phyloP scores from a whole-genome alignment of 169 alveolate species.

The Babesia bigemina region DNA sequence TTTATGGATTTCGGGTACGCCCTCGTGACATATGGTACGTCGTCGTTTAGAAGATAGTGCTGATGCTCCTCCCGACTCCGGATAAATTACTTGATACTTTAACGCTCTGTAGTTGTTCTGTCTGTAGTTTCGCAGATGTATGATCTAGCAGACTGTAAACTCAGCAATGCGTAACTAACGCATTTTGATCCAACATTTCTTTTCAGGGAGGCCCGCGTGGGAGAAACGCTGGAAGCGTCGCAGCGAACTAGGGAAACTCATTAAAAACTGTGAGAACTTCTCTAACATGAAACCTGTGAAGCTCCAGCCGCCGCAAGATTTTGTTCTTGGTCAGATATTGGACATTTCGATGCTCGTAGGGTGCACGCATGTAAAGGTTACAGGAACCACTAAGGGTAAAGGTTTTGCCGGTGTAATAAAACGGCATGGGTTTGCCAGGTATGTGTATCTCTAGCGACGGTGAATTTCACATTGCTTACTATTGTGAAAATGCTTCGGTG shows the following conservation, averaged over 20 bases:
- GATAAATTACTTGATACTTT: not conserved
- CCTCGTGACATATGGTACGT: slow-evolving; percentile 74
- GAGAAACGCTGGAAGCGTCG: slow-evolving; percentile 77
- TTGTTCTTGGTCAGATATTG: slow-evolving; percentile 80
- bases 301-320: slow-evolving; percentile 85
- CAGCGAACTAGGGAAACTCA: slow-evolving; percentile 74
- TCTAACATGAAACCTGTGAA: slow-evolving; percentile 74
- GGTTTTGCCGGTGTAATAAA: slow-evolving; percentile 91
- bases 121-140: not conserved
- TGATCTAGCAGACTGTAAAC: not conserved
- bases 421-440: slow-evolving; percentile 90
- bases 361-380: slow-evolving; percentile 86
- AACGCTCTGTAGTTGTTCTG: not conserved
- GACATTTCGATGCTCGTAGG: slow-evolving; percentile 85
- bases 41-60: not conserved
- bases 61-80: no score
- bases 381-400: slow-evolving; percentile 89
- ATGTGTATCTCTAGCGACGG: slow-evolving; percentile 12
- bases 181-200: not conserved
- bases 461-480: no score
- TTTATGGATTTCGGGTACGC: slow-evolving; percentile 78
- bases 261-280: slow-evolving; percentile 66
- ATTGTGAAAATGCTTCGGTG: no score
- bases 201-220: slow-evolving; percentile 75
- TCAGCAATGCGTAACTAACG: not conserved